A percentile compares a stretch with the other conserved stretches of the same genome.
phyloP scores from a whole-genome alignment of 441 rosid species.

The Geranium incanum region DNA sequence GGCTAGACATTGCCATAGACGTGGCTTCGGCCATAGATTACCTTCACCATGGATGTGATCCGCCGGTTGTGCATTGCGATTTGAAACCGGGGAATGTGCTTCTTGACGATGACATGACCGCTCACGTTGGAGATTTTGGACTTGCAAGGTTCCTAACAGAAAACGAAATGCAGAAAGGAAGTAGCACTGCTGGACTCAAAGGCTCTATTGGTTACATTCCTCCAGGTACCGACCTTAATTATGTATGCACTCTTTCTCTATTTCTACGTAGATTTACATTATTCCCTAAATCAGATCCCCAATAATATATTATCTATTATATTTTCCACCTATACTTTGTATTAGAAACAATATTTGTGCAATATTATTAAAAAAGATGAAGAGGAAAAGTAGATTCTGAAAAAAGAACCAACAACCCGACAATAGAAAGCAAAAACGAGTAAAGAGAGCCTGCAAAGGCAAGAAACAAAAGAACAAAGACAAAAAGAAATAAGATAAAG shows the following conservation, averaged over 20 bases:
- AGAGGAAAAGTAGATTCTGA: too few relatives aligned
- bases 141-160: slow-evolving; percentile 9
- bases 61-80: slow-evolving; percentile 18
- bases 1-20: slow-evolving; percentile 14
- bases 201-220: slow-evolving; percentile 30
- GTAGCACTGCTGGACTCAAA: slow-evolving; percentile 16
- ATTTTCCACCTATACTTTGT: too few relatives aligned
- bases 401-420: too few relatives aligned
- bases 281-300: background rate
- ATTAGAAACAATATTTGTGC: too few relatives aligned
- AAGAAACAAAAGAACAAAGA: too few relatives aligned
- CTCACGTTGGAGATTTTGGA: slow-evolving; percentile 19
- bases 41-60: slow-evolving; percentile 13
- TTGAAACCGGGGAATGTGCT: slow-evolving; percentile 21
- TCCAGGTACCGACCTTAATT: slow-evolving; percentile 18
- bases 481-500: too few relatives aligned
- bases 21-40: slow-evolving; percentile 11
- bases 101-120: slow-evolving; percentile 18
- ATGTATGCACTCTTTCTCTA: too few relatives aligned
- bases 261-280: background rate
- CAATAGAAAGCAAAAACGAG: too few relatives aligned
- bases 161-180: background rate
- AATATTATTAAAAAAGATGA: too few relatives aligned
- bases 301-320: background rate
- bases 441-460: too few relatives aligned